These are phyloP conservation scores for Spinacia oleracea DNA, from an alignment of 179 eudicot genomes.

Conservation along the genomic window DNA sequence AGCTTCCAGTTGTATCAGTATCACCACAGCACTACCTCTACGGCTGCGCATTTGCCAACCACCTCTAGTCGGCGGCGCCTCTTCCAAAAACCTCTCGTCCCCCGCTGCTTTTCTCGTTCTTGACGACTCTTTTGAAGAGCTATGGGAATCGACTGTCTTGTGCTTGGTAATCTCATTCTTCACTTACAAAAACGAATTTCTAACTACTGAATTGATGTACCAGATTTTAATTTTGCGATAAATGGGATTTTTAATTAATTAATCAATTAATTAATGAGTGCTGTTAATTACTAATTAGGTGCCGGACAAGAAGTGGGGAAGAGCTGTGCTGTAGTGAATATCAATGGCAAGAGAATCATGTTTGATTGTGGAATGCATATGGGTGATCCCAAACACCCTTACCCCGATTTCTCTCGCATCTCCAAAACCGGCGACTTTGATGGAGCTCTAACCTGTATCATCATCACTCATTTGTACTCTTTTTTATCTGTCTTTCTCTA, in stretches of 20 bases:
- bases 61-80: no score
- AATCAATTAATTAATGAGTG: background rate
- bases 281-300: constrained; percentile 38
- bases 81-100: no score
- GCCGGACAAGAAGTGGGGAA: constrained; percentile 99
- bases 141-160: background rate
- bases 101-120: no score
- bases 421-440: constrained; percentile 62
- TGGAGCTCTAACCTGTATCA: constrained; percentile 53
- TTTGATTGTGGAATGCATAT: constrained; percentile 99
- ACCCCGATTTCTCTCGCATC: constrained; percentile 82
- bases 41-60: no score
- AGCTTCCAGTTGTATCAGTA: no score
- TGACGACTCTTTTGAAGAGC: background rate
- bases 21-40: no score
- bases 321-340: constrained; percentile 79
- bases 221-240: no score
- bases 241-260: no score
- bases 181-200: background rate
- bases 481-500: background rate
- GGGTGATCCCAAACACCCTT: constrained; percentile 74
- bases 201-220: no score
- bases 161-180: background rate
- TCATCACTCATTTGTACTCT: constrained; percentile 82
- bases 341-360: constrained; percentile 88